Evolutionary conservation across 1,284 basidiomycete genomes (phyloP).

Genomic region (Coniferiporia weirii): DNA sequence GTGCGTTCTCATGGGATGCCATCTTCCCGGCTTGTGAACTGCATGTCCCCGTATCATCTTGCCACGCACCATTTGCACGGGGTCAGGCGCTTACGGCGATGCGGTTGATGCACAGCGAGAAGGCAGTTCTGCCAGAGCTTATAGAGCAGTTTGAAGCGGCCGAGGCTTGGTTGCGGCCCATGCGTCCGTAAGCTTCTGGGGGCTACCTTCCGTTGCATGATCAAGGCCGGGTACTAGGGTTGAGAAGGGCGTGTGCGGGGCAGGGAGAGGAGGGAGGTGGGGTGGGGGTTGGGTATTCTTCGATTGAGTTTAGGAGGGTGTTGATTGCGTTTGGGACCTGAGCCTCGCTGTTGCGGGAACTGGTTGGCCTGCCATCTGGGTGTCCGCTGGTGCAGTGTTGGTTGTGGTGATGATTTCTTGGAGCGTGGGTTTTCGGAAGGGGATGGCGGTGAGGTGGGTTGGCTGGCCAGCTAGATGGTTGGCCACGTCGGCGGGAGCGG

Average conservation of each 20-base stretch:
- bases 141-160: conserved; percentile 94
- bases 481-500: not conserved
- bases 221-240: not conserved
- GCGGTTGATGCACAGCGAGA: conserved; percentile 80
- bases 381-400: not conserved
- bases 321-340: not conserved
- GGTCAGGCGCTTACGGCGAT: conserved; percentile 82
- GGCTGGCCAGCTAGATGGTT: not conserved
- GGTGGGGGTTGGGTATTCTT: not conserved
- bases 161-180: conserved; percentile 87
- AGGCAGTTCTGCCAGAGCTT: conserved; percentile 73
- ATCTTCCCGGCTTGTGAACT: not conserved
- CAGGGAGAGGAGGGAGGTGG: not conserved
- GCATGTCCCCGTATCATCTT: not conserved
- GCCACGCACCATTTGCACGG: conserved; percentile 5
- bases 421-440: conserved; percentile 5
- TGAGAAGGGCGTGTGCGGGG: not conserved
- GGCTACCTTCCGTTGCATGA: too few species aligned
- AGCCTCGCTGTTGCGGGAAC: not conserved
- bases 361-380: not conserved
- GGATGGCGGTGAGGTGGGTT: conserved; percentile 4
- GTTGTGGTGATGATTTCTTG: not conserved
- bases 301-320: not conserved
- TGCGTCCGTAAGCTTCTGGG: conserved; percentile 62
- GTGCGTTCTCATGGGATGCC: conserved; percentile 10